Percentiles rank a stretch among this genome's conserved stretches.
phyloP scores from a whole-genome alignment of 192 early-diverging fungal species.

The Ambispora gerdemannii region DNA sequence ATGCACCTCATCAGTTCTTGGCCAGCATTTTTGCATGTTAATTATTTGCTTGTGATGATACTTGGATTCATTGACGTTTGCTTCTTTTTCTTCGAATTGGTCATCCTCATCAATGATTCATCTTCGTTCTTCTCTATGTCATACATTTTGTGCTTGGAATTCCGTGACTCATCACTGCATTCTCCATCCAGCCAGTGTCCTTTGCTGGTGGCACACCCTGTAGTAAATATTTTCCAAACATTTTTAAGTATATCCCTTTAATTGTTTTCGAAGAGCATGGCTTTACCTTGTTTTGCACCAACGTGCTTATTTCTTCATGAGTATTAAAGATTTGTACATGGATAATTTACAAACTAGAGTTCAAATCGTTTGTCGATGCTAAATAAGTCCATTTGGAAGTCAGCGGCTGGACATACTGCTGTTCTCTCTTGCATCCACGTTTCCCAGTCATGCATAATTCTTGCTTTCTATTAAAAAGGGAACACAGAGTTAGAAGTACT shows the following conservation, averaged over 20 bases:
- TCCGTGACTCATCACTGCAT: too few relatives aligned
- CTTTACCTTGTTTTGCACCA: conserved; percentile 22
- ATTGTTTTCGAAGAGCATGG: conserved; percentile 18
- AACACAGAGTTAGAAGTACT: conserved; percentile 19
- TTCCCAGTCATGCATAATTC: conserved; percentile 17
- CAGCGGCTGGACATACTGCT: conserved; percentile 16
- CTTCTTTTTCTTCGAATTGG: too few relatives aligned
- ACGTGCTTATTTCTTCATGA: conserved; percentile 14
- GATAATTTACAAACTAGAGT: conserved; percentile 15
- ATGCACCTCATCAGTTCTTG: too few relatives aligned
- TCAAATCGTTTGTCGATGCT: conserved; percentile 16
- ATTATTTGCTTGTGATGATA: too few relatives aligned
- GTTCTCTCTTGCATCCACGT: conserved; percentile 8
- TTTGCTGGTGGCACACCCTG: conserved; percentile 13
- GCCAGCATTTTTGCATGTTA: too few relatives aligned
- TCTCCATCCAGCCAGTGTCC: too few relatives aligned
- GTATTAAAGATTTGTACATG: conserved; percentile 22
- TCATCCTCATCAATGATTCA: too few relatives aligned
- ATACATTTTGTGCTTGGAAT: too few relatives aligned
- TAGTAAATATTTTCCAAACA: conserved; percentile 23
- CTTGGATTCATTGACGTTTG: too few relatives aligned
- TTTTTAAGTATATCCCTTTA: conserved; percentile 20
- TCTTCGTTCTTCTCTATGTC: too few relatives aligned
- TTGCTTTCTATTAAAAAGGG: conserved; percentile 15
- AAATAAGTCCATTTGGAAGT: conserved; percentile 7